Evolutionary conservation across 805 yeast species (phyloP), one percentile per base, ranked within the genome.

Genomic region (Starmerella sirachaensis): DNA sequence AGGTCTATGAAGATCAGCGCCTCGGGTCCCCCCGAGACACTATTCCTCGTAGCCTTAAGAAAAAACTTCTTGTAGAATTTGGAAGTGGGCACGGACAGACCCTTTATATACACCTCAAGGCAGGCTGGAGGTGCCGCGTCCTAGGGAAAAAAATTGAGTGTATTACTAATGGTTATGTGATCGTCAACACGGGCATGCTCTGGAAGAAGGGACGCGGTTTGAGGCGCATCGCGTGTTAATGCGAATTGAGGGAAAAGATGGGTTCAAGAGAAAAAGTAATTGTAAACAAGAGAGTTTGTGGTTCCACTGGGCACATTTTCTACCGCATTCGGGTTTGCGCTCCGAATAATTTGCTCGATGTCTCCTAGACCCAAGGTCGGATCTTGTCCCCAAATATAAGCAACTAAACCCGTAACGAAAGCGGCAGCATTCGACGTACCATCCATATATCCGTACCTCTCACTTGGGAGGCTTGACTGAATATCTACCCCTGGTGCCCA

Each of bases 391-490:
- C 56, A 52, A 61, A 72, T 84, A 66, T 86, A 86, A 4, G 94
- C 74, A 51, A 85, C 72, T 56, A 86, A 68, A 52, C 97, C 97
- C 42, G 84, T 76, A 50, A 83, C 86, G 54, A 85, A 93, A 28
- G 96, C 95, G 17, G 94, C 78, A 11, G 97, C 94, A 88, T 85
- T 85, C 7, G 95, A 85, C 5, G 97, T 86, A 61, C 97, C 97
- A 16, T 34, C 43, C 46, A 46, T 45, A 16, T 41, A 41, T 10
- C 48, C 50, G 19, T 42, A 43, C 12, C 21, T 19, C 3, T 21
- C 13, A 10, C 28, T 21, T 2, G 46, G 48, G 18, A 39, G 25
- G 14, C 38, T 42, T 9, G 50, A 82, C 48, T 77, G 66, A 45
- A 86, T 76, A 59, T 82, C 78, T 50, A 83, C 76, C 0, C 97